phyloP scores from a whole-genome alignment of 1,284 basidiomycete species.

The Inonotus obliquus region DNA sequence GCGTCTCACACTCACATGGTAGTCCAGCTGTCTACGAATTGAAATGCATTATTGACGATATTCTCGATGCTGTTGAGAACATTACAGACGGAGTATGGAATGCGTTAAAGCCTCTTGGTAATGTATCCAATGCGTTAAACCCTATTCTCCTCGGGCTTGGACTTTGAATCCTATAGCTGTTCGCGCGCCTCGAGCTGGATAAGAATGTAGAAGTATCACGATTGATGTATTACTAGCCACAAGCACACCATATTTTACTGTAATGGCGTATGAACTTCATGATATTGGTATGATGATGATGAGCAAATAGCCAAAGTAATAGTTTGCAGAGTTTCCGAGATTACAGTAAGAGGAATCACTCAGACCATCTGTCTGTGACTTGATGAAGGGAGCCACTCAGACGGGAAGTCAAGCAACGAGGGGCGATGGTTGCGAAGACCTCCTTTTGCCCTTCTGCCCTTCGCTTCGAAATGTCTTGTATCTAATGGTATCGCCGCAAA shows the following conservation, averaged over 20 bases:
- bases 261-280: background rate
- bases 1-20: slow-evolving; percentile 11
- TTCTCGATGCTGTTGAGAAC: slow-evolving; percentile 46
- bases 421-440: background rate
- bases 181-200: slow-evolving; percentile 1
- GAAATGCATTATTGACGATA: slow-evolving; percentile 43
- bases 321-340: background rate
- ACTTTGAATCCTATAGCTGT: background rate
- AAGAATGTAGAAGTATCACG: background rate
- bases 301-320: background rate
- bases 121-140: slow-evolving; percentile 38
- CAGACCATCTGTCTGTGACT: background rate
- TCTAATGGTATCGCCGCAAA: slow-evolving; percentile 12
- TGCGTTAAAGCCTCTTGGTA: slow-evolving; percentile 31
- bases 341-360: background rate
- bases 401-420: slow-evolving; percentile 14
- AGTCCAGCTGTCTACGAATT: slow-evolving; percentile 40
- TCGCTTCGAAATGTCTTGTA: slow-evolving; percentile 15
- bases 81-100: slow-evolving; percentile 46
- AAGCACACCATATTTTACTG: slow-evolving; percentile 2
- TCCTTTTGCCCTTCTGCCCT: slow-evolving; percentile 8
- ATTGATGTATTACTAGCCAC: slow-evolving; percentile 10
- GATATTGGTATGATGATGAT: background rate
- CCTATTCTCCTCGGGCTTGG: slow-evolving; percentile 25
- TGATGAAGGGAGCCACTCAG: slow-evolving; percentile 12